Conservation (phyloP, 768 basidiomycete species). For the Suillus fuscotomentosus region DNA sequence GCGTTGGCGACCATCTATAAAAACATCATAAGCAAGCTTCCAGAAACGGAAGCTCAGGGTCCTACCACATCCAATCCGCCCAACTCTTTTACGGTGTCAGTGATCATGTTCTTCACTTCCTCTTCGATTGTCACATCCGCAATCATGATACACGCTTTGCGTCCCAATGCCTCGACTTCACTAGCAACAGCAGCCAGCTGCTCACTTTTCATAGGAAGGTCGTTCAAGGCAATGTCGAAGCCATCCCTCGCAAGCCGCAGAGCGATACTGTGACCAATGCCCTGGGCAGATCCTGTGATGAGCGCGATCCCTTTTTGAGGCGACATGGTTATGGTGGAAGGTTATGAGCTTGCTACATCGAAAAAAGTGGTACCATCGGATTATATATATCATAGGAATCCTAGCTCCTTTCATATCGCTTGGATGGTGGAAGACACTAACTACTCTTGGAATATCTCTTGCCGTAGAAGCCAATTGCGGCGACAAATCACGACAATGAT, state of each 20-base stretch:
- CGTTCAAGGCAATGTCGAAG: conserved; percentile 26
- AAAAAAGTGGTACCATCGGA: background rate
- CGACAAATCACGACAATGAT: background rate
- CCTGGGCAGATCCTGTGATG: conserved; percentile 22
- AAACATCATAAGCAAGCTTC: background rate
- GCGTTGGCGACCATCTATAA: conserved; percentile 22
- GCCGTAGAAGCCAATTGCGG: background rate
- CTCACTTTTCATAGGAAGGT: conserved; percentile 12
- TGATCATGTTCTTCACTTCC: conserved; percentile 15
- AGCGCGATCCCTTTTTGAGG: conserved; percentile 22
- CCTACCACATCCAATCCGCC: conserved; percentile 17
- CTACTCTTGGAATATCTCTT: background rate
- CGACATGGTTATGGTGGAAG: background rate
- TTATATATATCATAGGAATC: background rate
- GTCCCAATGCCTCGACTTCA: conserved; percentile 14
- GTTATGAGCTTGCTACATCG: background rate
- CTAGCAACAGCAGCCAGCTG: conserved; percentile 10
- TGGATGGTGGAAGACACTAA: background rate
- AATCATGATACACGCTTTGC: background rate
- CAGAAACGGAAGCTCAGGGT: background rate
- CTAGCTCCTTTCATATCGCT: background rate
- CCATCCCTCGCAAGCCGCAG: conserved; percentile 28
- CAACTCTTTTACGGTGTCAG: conserved; percentile 8
- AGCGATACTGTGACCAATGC: conserved; percentile 26
- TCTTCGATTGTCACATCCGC: conserved; percentile 16